Evolutionary conservation across 2,329 filamentous ascomycete genomes (phyloP), one percentile per base, ranked within the genome.

Genomic region (Trichoderma gracile): DNA sequence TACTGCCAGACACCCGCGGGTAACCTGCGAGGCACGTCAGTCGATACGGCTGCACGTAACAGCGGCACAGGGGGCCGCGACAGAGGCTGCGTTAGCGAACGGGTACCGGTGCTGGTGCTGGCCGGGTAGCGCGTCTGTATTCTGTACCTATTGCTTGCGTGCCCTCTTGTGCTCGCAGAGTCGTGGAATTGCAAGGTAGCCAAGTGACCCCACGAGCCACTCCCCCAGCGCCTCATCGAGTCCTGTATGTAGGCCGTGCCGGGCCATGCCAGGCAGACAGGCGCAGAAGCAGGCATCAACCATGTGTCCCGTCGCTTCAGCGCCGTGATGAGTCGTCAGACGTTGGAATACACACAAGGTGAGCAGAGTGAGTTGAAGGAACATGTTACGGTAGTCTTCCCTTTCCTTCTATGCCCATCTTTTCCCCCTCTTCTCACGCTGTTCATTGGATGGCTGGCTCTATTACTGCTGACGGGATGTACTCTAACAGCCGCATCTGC

Each of bases 211-310:
- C 53, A 56, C 45, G 56, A 59, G 56, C 56, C 56, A 61, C 49
- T 33, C 21, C 2, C 47, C 49, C 45, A 53, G 47, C 46, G 49
- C 40, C 25, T 61, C 49, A 17, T 49, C 43, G 27, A 33, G 55
- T 30, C 50, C 55, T 46, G 21, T 58, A 21, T n/a, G 2, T 57
- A 43, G 21, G 21, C 38, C 38, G 12, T 57, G 21, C 54, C 52
- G 14, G 58, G 30, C 47, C 40, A 19, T 49, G 50, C 21, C 56
- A 63, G 60, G 60, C 60, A 63, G 60, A 49, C 27, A 63, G 45
- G 56, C 47, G 45, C 33, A 60, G 42, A 52, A 25, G 52, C 60
- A 63, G 60, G 52, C 60, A 63, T 63, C 60, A 63, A 52, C 60
- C 19, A n/a, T 9, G 5, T 27, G 45, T 38, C 57, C 33, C 33